Base-by-base conservation (phyloP, 768 basidiomycete genomes). In the Dentipellis sp. region DNA sequence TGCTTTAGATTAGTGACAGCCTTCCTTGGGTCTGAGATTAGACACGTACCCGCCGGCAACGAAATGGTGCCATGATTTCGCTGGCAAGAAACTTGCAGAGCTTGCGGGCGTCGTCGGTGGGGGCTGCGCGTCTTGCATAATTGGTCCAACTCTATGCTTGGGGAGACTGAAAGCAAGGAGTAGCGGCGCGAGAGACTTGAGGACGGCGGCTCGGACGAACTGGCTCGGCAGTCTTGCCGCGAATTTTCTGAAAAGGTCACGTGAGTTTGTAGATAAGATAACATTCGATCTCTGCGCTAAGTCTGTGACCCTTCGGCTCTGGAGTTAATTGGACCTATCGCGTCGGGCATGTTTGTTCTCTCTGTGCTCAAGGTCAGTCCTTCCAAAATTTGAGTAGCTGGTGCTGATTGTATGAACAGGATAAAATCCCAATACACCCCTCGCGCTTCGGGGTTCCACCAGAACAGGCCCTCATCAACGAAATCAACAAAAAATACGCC, bases 401-500 rank as follows among this genome's bases (percentile, higher is more conserved):
- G 6, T 29, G 29, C 29, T 29, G 29, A 29, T 29, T 29, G 16
- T 39, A 29, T 52, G 8, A 35, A 14, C 10, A 95, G 93, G 95
- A 99, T 71, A 95, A 90, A 1, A 81, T 97, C 38, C 81, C 91
- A 2, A 76, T 99, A n/a, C 83, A 87, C 51, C 91, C 95, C 8
- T 77, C 81, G n/a, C 82, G 91, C 62, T 97, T 97, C 65, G 86
- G 82, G 7, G 73, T 83, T 0, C 84, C 88, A 1, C 78, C 83
- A 40, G 86, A 88, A 49, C 82, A 88, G 49, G 91, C 93, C 0
- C 79, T 97, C 62, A 85, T 79, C 23, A 80, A 85, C 58, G 90
- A 93, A 64, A 75, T 98, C 61, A 94, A 98, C 76, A 90, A 90
- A 68, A 97, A 97, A 71, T 98, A 95, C 62, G 89, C 95, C 4